These are phyloP conservation scores for Helicostylum pulchrum DNA, from an alignment of 192 early-diverging fungal genomes.

Conservation along the genomic window DNA sequence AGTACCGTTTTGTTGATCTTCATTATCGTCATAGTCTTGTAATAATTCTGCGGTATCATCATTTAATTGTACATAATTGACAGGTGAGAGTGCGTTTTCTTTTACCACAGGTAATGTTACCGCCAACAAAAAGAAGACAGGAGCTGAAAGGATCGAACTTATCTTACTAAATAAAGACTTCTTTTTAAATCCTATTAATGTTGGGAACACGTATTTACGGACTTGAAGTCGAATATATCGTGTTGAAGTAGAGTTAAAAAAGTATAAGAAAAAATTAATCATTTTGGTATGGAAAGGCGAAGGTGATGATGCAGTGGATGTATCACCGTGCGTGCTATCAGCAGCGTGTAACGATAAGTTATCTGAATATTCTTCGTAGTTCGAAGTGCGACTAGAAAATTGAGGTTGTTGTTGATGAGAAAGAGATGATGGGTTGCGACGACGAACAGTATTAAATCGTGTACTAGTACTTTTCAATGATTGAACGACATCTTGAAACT, in stretches of 20 bases:
- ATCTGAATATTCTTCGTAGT: background rate
- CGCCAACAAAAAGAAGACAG: conserved; percentile 49
- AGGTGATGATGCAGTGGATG: background rate
- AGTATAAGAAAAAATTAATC: no score
- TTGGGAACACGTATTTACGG: conserved; percentile 42
- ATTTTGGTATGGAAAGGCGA: background rate
- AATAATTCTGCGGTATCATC: conserved; percentile 22
- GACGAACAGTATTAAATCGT: conserved; percentile 2
- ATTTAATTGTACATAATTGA: conserved; percentile 28
- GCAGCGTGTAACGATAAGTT: conserved; percentile 1
- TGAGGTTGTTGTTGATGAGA: background rate
- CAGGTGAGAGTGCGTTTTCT: conserved; percentile 26
- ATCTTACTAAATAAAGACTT: conserved; percentile 47
- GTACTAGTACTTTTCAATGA: conserved; percentile 29
- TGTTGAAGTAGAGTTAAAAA: no score
- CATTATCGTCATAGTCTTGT: conserved; percentile 14
- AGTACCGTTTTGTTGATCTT: conserved; percentile 1
- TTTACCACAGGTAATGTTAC: conserved; percentile 66
- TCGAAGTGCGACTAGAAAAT: background rate
- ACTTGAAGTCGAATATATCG: no score
- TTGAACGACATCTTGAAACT: conserved; percentile 42
- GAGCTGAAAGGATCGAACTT: conserved; percentile 48
- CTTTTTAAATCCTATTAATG: conserved; percentile 47
- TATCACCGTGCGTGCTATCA: background rate
- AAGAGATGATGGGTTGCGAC: conserved; percentile 1